Base-by-base conservation (phyloP, 768 basidiomycete genomes). In the Dioszegia aurantiaca region DNA sequence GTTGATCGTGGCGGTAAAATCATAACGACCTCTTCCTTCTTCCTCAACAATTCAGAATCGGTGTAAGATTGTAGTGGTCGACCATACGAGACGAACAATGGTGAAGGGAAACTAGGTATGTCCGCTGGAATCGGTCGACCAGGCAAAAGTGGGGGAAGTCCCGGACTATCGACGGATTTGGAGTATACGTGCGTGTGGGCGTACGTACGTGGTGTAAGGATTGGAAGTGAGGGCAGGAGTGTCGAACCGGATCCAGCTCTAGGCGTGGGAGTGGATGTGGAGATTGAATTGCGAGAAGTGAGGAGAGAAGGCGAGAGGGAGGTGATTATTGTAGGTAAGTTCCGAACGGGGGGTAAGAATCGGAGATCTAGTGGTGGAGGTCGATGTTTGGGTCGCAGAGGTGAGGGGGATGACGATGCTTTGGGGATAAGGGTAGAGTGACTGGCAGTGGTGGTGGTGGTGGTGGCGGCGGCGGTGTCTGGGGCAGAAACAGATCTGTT, bases 351-450 rank as follows among this genome's bases (percentile, higher is more conserved):
- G 10, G 63, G 67, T n/a, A 60, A 51, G 52, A 27, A 33, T 8
- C 43, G 26, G 27, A 68, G 53, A 16, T 64, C 61, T n/a, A 68
- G 42, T 4, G 67, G 67, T 19, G 67, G 63, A 9, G 67, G 67
- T 23, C 67, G 56, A 41, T 48, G 46, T 44, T 63, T 65, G 33
- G 44, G 40, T 30, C 54, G 36, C n/a, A n/a, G n/a, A n/a, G n/a
- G n/a, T n/a, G n/a, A n/a, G n/a, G n/a, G 19, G 43, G 43, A 26
- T 44, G n/a, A 19, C 21, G n/a, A 44, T 44, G 17, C n/a, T n/a
- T n/a, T n/a, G n/a, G n/a, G n/a, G n/a, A n/a, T n/a, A n/a, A n/a
- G n/a, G n/a, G n/a, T n/a, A n/a, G n/a, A n/a, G n/a, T n/a, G n/a
- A n/a, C n/a, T n/a, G n/a, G n/a, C n/a, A n/a, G n/a, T n/a, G n/a